Evolutionary conservation across 176 grass and related monocot species (phyloP), one percentile per base, ranked within the genome.

Genomic region (Carex kokanica): DNA sequence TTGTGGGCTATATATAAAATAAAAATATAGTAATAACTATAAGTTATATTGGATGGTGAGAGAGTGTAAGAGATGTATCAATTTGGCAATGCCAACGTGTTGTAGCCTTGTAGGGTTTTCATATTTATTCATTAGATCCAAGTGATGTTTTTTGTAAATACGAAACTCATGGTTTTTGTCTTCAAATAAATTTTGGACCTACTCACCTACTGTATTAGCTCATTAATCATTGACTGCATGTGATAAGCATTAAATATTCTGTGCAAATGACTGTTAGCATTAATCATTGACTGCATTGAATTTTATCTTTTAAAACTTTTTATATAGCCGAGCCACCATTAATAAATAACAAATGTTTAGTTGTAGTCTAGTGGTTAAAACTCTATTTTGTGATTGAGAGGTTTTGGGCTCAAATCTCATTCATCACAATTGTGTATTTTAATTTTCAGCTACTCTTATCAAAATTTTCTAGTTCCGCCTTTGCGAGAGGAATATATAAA

Each of bases 111-210:
- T 78, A 78, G 73, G 36, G 24, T 78, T 78, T 18, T 18, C 51
- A 56, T 78, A 71, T 71, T 71, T 56, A 31, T 32, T 56, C 31
- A 78, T 78, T 31, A 54, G 51, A 56, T 78, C 56, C 9, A 13
- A 18, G 4, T 27, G 45, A 55, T 29, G 73, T 14, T 78, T 78
- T 78, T 56, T 78, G 73, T 78, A 78, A 55, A 78, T 78, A 78
- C 9, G 51, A 10, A 78, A 55, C 41, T 51, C 73, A 10, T 55
- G 18, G 14, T 78, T 17, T 43, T 54, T 55, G 14, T 0, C 24
- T 11, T 78, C 12, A 27, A 74, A 31, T 77, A 55, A 52, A 55
- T 9, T 77, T 77, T 55, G 23, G 72, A 54, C 27, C 12, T 15
- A 74, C 45, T 71, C 18, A 54, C 27, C 12, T 25, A 74, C 45